Base-by-base conservation (phyloP, 2,329 filamentous ascomycete species). In the Ceratocystis papillata region DNA sequence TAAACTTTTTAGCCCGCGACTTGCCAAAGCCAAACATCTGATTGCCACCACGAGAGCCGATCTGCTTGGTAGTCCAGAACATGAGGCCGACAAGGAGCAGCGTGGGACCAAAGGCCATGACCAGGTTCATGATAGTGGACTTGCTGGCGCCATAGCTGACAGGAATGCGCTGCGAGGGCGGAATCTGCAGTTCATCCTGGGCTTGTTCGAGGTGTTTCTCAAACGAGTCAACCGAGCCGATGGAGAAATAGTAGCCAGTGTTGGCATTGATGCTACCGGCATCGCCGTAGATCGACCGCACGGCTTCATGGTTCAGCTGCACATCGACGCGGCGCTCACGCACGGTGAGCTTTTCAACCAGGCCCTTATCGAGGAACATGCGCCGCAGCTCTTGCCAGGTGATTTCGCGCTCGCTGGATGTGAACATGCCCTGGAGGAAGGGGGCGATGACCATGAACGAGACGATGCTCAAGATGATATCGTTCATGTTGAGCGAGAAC, bases 341-440 rank as follows among this genome's bases (percentile, higher is more conserved):
- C 63, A 96, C 83, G 44, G 96, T 87, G 20, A 99, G 82, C 79
- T 92, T 96, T 77, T 96, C 89, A 22, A 99, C 92, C 28, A 99
- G 81, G 6, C 94, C 94, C 80, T 96, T 96, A 77, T 96, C 91
- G 68, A 99, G 80, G 80, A 96, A 97, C 41, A 90, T 94, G 71
- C 85, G 92, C 69, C 89, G 82, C 77, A 99, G 90, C 77, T 99
- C 94, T 77, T 99, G 92, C 90, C 91, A 99, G 65, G 94, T 97
- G 67, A 99, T 96, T 74, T 99, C 93, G 72, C 77, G 76, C 69
- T 80, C 78, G 3, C 68, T 64, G 62, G 72, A 71, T 25, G 76
- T 76, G 69, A 79, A 77, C 30, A 79, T 70, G 69, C 76, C 76
- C 64, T 74, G 74, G 63, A 77, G 75, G 64, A 79, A 69, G 3